phyloP scores from a whole-genome alignment of 768 basidiomycete genomes.

The Macrolepiota albuminosa region DNA sequence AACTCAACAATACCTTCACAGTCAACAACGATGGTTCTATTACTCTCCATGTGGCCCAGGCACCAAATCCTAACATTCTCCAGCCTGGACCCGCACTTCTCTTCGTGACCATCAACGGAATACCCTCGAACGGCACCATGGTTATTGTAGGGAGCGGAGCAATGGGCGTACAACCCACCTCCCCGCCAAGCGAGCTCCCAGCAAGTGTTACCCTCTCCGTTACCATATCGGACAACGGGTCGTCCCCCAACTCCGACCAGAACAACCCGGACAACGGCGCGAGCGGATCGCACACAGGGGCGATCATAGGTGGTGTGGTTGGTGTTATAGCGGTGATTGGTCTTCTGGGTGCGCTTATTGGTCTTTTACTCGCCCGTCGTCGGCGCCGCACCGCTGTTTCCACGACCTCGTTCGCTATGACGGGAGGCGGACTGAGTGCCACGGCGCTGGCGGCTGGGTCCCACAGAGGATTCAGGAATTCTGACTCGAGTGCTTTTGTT shows the following conservation, averaged over 20 bases:
- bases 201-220: slow-evolving; percentile 39
- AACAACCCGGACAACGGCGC: slow-evolving; percentile 10
- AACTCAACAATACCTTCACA: slow-evolving; percentile 69
- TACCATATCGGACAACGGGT: slow-evolving; percentile 29
- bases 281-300: slow-evolving; percentile 30
- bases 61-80: slow-evolving; percentile 80
- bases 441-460: slow-evolving; percentile 18
- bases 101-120: slow-evolving; percentile 67
- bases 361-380: slow-evolving; percentile 46
- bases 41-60: slow-evolving; percentile 74
- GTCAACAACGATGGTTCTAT: slow-evolving; percentile 74
- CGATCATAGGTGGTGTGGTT: slow-evolving; percentile 46
- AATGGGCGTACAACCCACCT: slow-evolving; percentile 54
- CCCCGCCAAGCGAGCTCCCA: slow-evolving; percentile 41
- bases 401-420: slow-evolving; percentile 22
- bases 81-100: slow-evolving; percentile 75
- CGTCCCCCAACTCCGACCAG: slow-evolving; percentile 10
- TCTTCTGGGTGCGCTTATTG: slow-evolving; percentile 47
- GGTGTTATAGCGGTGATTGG: slow-evolving; percentile 50
- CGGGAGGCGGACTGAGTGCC: slow-evolving; percentile 12
- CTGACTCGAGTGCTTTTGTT: slow-evolving; percentile 67
- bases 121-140: slow-evolving; percentile 66
- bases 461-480: slow-evolving; percentile 34
- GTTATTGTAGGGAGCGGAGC: slow-evolving; percentile 67
- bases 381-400: slow-evolving; percentile 41